Evolutionary conservation across 2,329 filamentous ascomycete genomes (phyloP).

Genomic region (Penicillium sp.): DNA sequence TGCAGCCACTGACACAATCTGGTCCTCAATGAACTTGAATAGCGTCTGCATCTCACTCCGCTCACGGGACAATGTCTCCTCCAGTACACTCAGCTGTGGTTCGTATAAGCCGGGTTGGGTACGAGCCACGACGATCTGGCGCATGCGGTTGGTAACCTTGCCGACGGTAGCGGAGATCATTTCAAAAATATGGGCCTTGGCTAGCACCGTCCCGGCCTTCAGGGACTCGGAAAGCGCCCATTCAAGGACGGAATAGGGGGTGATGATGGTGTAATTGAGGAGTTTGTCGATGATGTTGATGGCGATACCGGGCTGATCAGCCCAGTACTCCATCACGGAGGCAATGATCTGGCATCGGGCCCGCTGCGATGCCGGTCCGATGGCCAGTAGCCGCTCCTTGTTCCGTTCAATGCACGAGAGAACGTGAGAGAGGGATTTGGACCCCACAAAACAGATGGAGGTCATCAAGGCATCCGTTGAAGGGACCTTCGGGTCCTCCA

Average conservation of each 20-base stretch:
- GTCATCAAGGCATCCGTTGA: slow-evolving; percentile 94
- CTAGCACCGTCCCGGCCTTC: slow-evolving; percentile 66
- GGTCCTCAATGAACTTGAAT: slow-evolving; percentile 78
- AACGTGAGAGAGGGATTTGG: slow-evolving; percentile 94
- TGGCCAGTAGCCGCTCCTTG: slow-evolving; percentile 81
- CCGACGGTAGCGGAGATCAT: slow-evolving; percentile 83
- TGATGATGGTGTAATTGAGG: slow-evolving; percentile 94
- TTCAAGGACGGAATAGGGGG: slow-evolving; percentile 79
- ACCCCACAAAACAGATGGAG: slow-evolving; percentile 87
- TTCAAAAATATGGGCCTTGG: slow-evolving; percentile 79
- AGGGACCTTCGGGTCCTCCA: slow-evolving; percentile 74
- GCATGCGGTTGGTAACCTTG: slow-evolving; percentile 85
- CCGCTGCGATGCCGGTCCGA: slow-evolving; percentile 71
- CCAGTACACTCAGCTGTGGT: slow-evolving; percentile 59
- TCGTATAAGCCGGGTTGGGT: slow-evolving; percentile 57
- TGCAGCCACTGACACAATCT: slow-evolving; percentile 69
- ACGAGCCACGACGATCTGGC: slow-evolving; percentile 71
- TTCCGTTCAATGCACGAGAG: slow-evolving; percentile 93
- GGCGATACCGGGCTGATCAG: slow-evolving; percentile 85
- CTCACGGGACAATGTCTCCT: slow-evolving; percentile 70
- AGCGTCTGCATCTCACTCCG: slow-evolving; percentile 73
- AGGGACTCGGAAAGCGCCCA: slow-evolving; percentile 77
- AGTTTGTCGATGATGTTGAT: slow-evolving; percentile 94
- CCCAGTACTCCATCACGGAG: slow-evolving; percentile 91
- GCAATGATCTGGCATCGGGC: slow-evolving; percentile 86